Evolutionary conservation across 345 rosid genomes (phyloP).

Genomic region (Bruguiera sexangula): DNA sequence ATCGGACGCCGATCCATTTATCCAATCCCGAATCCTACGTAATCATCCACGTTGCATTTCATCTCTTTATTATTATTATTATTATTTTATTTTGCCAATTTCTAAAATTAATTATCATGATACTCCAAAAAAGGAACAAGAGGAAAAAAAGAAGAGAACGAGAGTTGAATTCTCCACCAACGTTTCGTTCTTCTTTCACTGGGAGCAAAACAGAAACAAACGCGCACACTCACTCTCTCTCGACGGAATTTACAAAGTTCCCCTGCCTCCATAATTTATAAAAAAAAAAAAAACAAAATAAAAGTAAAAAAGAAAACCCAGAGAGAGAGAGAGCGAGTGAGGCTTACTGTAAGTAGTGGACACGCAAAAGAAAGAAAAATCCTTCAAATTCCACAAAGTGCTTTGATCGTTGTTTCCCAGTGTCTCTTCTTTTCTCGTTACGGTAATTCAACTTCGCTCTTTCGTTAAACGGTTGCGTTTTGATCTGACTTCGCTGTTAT

Average conservation of each 20-base stretch:
- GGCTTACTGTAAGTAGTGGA: background rate
- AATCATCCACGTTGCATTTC: too few species aligned
- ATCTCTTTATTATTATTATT: too few species aligned
- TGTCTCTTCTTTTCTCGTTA: too few species aligned
- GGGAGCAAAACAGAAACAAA: conserved; percentile 9
- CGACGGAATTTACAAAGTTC: conserved; percentile 50
- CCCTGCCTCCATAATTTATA: background rate
- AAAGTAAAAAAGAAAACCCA: background rate
- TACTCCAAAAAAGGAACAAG: background rate
- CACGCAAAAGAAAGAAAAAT: background rate
- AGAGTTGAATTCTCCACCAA: conserved; percentile 29
- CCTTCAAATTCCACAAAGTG: too few species aligned
- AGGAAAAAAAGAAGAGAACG: background rate
- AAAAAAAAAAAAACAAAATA: background rate
- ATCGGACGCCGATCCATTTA: too few species aligned
- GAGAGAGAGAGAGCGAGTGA: background rate
- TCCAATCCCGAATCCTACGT: too few species aligned
- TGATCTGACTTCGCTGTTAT: too few species aligned
- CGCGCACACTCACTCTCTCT: conserved; percentile 16
- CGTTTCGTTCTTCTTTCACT: conserved; percentile 14
- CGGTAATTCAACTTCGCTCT: too few species aligned
- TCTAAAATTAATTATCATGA: too few species aligned
- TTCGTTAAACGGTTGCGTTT: too few species aligned
- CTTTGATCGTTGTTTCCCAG: too few species aligned
- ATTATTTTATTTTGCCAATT: too few species aligned